Evolutionary conservation across 2,329 filamentous ascomycete genomes (phyloP).

Genomic region (Alternaria hordeiaustralica): DNA sequence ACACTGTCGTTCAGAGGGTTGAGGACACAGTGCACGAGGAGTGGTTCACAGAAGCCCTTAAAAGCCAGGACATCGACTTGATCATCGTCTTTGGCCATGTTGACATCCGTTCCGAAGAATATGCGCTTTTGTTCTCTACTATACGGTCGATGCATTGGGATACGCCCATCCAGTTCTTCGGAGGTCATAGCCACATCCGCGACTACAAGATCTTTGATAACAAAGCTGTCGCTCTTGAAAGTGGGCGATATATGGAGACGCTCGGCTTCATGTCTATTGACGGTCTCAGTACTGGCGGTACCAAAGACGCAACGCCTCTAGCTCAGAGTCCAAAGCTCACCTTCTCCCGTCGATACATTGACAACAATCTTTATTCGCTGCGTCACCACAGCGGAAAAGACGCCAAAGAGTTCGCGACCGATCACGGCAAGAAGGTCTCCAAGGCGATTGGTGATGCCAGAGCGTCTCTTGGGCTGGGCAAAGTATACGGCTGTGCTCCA

Average conservation of each 20-base stretch:
- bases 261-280: conserved; percentile 91
- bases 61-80: conserved; percentile 79
- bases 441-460: conserved; percentile 73
- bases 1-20: conserved; percentile 82
- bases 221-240: conserved; percentile 79
- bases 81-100: conserved; percentile 89
- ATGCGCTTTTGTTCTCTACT: conserved; percentile 75
- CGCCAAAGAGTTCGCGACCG: conserved; percentile 74
- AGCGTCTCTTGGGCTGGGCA: conserved; percentile 72
- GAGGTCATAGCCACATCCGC: conserved; percentile 87
- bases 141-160: conserved; percentile 80
- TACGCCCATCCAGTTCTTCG: conserved; percentile 89
- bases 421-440: conserved; percentile 75
- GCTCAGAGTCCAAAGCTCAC: conserved; percentile 50
- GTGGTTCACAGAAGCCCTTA: conserved; percentile 88
- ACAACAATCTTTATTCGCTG: conserved; percentile 88
- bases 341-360: conserved; percentile 85
- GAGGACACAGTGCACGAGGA: conserved; percentile 79
- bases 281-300: conserved; percentile 60
- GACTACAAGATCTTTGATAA: conserved; percentile 82
- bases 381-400: conserved; percentile 81
- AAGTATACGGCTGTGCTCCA: conserved; percentile 82
- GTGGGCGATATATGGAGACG: conserved; percentile 92
- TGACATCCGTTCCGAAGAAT: conserved; percentile 80
- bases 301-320: conserved; percentile 27